Conservation (phyloP, 371 early-diverging fungal genomes). For the Mucor velutinosus region DNA sequence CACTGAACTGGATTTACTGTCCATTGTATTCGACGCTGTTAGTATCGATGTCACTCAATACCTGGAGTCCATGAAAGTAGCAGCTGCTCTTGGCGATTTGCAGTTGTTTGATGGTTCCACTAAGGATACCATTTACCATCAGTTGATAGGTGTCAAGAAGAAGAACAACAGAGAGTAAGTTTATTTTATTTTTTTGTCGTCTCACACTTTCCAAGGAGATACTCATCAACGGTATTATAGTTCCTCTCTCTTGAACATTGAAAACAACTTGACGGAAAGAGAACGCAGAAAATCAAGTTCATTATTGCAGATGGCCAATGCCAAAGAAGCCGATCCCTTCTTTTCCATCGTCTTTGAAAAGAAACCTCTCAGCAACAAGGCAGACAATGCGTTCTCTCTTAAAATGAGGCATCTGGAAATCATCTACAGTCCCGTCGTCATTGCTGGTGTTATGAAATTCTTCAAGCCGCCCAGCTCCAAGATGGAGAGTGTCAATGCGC, state of each 20-base stretch:
- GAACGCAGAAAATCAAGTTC: constrained; percentile 11
- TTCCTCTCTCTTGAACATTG: constrained; percentile 13
- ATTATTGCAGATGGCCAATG: background rate
- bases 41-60: constrained; percentile 40
- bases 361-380: constrained; percentile 71
- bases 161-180: constrained; percentile 23
- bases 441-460: constrained; percentile 68
- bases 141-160: constrained; percentile 47
- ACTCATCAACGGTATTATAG: background rate
- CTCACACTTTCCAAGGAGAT: background rate
- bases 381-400: constrained; percentile 73
- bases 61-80: constrained; percentile 36
- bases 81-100: constrained; percentile 45
- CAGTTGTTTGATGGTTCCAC: constrained; percentile 45
- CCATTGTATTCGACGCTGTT: constrained; percentile 71
- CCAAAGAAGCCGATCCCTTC: constrained; percentile 52
- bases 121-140: constrained; percentile 41
- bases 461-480: constrained; percentile 72
- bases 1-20: constrained; percentile 50
- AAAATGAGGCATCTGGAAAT: constrained; percentile 81
- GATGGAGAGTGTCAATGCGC: constrained; percentile 56
- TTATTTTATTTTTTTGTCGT: background rate
- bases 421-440: constrained; percentile 71
- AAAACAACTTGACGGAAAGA: constrained; percentile 8
- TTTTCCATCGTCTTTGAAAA: constrained; percentile 71